Evolutionary conservation across 2,329 filamentous ascomycete species (phyloP).

Genomic region (Camillea tinctor): DNA sequence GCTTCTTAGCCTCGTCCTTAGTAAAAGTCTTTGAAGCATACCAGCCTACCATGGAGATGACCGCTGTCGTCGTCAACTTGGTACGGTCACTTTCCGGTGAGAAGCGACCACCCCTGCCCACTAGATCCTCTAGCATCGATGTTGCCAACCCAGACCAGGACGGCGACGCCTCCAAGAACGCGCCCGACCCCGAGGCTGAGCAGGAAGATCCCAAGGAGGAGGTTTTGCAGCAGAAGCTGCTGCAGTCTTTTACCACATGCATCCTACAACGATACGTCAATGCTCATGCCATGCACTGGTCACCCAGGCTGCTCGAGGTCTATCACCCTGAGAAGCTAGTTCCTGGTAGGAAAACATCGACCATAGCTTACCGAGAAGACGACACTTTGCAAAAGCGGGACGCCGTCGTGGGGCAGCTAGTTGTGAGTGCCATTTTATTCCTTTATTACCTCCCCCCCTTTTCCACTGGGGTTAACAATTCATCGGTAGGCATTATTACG

Average conservation of each 20-base stretch:
- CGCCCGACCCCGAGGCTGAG: conserved; percentile 62
- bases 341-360: conserved; percentile 58
- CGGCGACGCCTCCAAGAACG: conserved; percentile 53
- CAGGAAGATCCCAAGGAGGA: conserved; percentile 55
- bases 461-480: neutral
- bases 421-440: conserved; percentile 45
- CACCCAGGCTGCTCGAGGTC: conserved; percentile 65
- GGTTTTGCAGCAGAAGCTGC: conserved; percentile 60
- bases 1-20: conserved; percentile 75
- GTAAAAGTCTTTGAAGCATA: conserved; percentile 69
- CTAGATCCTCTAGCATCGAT: conserved; percentile 56
- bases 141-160: conserved; percentile 55
- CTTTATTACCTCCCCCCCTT: neutral
- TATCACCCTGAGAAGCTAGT: conserved; percentile 64
- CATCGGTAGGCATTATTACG: conserved; percentile 57
- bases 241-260: conserved; percentile 77
- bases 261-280: conserved; percentile 73
- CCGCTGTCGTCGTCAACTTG: conserved; percentile 68
- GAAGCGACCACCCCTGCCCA: conserved; percentile 62
- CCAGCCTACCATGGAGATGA: conserved; percentile 63
- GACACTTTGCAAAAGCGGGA: conserved; percentile 60
- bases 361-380: conserved; percentile 64
- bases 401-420: conserved; percentile 69
- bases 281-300: conserved; percentile 58
- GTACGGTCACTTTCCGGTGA: conserved; percentile 67